Conservation (phyloP, 106 monocot species). For the Acorus calamus region DNA sequence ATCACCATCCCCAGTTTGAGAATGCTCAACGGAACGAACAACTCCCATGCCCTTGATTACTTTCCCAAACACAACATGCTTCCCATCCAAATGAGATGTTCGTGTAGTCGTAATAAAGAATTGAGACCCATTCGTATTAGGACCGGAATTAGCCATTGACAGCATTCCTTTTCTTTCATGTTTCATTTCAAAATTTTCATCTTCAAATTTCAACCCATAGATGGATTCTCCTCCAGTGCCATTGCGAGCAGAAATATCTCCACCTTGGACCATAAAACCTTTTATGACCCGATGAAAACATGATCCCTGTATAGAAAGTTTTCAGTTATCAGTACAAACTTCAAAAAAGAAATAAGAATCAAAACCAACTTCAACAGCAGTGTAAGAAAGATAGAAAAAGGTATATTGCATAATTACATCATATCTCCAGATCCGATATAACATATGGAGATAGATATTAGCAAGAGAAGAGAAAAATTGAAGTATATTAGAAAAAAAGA, state of each 20-base stretch:
- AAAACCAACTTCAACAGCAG: no score
- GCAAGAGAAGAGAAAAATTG: no score
- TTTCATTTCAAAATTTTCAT: conserved; percentile 76
- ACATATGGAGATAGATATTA: no score
- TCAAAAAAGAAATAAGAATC: no score
- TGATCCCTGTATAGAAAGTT: conserved; percentile 41
- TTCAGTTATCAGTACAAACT: no score
- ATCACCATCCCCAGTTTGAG: conserved; percentile 46
- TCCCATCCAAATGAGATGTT: conserved; percentile 80
- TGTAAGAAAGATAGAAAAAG: no score
- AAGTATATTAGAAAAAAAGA: no score
- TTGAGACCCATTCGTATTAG: conserved; percentile 79
- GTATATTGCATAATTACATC: no score
- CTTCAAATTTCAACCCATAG: conserved; percentile 74
- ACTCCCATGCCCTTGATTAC: conserved; percentile 91
- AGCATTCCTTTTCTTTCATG: conserved; percentile 91
- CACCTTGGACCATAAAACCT: conserved; percentile 90
- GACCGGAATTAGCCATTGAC: conserved; percentile 88
- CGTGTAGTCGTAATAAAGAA: conserved; percentile 86
- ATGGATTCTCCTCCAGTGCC: conserved; percentile 93
- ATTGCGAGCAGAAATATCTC: conserved; percentile 78
- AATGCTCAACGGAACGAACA: conserved; percentile 63
- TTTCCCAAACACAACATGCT: conserved; percentile 85
- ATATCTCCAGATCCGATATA: no score
- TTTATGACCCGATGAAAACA: conserved; percentile 74